Base-by-base conservation (phyloP, 495 filamentous ascomycete genomes). In the Daldinia bambusicola region DNA sequence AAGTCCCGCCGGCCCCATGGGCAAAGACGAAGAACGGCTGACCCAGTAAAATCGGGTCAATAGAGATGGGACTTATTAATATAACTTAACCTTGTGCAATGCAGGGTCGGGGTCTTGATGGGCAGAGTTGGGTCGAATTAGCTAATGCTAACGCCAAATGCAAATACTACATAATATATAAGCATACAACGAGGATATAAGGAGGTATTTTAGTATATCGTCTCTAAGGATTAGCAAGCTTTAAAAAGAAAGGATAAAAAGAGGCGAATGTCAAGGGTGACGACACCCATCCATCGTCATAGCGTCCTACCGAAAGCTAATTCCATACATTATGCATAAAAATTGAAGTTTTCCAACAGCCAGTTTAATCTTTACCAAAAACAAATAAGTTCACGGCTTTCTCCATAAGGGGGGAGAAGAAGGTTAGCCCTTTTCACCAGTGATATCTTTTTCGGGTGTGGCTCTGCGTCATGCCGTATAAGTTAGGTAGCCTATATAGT, bases 381-480 rank as follows among this genome's bases (percentile, higher is more conserved):
- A n/a, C 31, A 6, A 26, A 4, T 14, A 20, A 22, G 18, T 6
- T 51, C 4, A 12, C 9, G 4, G 3, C 4, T 50, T 26, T 3
- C 40, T 18, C 6, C 40, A 5, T 43, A 52, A 32, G 22, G 50
- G 8, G 26, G 9, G 9, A 45, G n/a, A 40, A 40, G 37, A 45
- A 48, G 10, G 43, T 48, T 48, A 20, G 20, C 20, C 48, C 3
- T 16, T 67, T 70, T 52, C 2, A 57, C 55, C 8, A 51, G 67
- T 61, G 67, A 51, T 63, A 61, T 51, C 43, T 71, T 58, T 58
- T 57, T 58, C 57, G 63, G 68, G 63, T 63, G 68, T 57, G 55
- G 16, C 53, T 62, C 58, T 71, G 67, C 67, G 63, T 71, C 62
- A 66, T 62, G 65, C 57, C 52, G 50, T 59, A 58, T 55, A 55